Percentiles rank a stretch among this genome's conserved stretches.
phyloP scores from a whole-genome alignment of 1,139 yeast species.

The Yamadazyma epiphylla region DNA sequence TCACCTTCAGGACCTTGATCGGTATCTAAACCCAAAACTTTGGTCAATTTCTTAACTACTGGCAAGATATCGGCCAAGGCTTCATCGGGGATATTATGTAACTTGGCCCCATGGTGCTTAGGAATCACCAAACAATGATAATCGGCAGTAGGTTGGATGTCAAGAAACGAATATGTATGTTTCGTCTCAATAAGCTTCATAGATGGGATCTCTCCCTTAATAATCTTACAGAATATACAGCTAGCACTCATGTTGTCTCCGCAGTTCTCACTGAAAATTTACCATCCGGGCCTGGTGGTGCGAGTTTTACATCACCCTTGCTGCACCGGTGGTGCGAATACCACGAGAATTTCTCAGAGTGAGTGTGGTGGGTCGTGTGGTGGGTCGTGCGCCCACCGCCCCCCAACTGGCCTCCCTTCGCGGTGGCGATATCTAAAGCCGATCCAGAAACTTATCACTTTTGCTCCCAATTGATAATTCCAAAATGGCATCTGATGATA shows the following conservation, averaged over 20 bases:
- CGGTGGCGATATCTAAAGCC: background rate
- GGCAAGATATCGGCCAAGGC: constrained; percentile 81
- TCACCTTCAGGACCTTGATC: constrained; percentile 59
- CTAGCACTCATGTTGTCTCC: no score
- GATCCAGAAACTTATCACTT: background rate
- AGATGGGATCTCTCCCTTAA: constrained; percentile 92
- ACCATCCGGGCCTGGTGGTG: no score
- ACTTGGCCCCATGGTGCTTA: constrained; percentile 85
- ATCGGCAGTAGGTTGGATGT: constrained; percentile 84
- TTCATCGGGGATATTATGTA: constrained; percentile 91
- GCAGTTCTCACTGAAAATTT: no score
- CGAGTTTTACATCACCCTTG: no score
- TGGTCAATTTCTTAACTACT: constrained; percentile 78
- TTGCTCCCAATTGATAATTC: background rate
- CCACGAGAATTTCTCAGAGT: no score
- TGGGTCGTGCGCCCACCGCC: background rate
- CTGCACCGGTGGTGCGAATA: no score
- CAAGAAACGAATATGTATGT: constrained; percentile 77
- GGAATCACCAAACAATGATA: constrained; percentile 91
- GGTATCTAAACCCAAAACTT: constrained; percentile 61
- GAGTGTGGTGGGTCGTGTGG: no score
- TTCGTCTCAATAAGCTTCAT: constrained; percentile 83
- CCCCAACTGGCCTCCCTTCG: background rate
- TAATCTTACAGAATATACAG: constrained; percentile 89
- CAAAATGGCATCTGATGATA: constrained; percentile 26